Base-by-base conservation (phyloP, 2,329 filamentous ascomycete species). In the Pseudogymnoascus sp. region DNA sequence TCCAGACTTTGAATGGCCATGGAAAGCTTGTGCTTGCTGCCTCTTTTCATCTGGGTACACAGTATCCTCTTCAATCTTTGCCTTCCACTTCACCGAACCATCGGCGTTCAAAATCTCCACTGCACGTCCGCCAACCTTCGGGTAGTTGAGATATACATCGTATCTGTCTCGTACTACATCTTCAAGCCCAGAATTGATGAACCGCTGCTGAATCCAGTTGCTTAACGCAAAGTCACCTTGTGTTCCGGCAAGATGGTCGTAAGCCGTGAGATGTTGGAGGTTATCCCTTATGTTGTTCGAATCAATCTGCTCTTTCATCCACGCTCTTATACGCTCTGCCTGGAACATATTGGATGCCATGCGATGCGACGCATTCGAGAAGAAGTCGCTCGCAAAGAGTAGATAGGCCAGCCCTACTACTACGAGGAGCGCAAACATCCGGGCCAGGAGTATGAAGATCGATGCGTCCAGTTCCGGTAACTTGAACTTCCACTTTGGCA, bases 81-180 rank as follows among this genome's bases (percentile, higher is more conserved):
- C 94, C 62, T 86, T 83, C 92, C 92, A 97, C 13, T 75, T 77
- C 36, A 86, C 78, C 64, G 85, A 76, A 1, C 80, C 86, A 60
- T 87, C 83, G 0, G 81, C 82, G 36, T 87, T 86, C 65, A 96
- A 78, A 59, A 99, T 89, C 65, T 92, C 86, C 39, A 99, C 87
- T 63, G 86, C 83, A 59, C 94, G 82, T 10, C 93, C 94, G 64
- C 84, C 87, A 29, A 82, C 77, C 65, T 81, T 88, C 0, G 94
- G 92, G 72, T 96, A 99, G 74, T 97, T 97, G 70, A 97, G 78
- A 72, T 97, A 97, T 13, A 95, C 92, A 69, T 88, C 82, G 73
- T 90, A 96, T 71, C 91, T 84, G 69, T 96, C 88, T 69, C 91
- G 80, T 59, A 79, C 77, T 27, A 96, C 86, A 62, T 87, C 80